phyloP scores from a whole-genome alignment of 1,284 basidiomycete species.

The Puccinia horiana region DNA sequence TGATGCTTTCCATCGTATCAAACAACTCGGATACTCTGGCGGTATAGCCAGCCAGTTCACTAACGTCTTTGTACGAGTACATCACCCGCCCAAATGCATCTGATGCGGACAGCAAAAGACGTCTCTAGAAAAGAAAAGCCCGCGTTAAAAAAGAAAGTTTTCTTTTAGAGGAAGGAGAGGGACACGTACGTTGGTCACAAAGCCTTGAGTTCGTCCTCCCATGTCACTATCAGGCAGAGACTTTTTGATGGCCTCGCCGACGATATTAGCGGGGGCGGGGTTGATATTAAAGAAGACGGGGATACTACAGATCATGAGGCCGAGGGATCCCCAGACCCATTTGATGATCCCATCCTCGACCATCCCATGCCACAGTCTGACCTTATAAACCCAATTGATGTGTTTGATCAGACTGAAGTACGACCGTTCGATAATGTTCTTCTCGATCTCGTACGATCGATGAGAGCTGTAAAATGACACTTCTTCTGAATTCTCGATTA shows the following conservation, averaged over 20 bases:
- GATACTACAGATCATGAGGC: slow-evolving; percentile 87
- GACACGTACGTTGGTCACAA: slow-evolving; percentile 49
- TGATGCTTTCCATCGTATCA: slow-evolving; percentile 87
- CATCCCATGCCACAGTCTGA: slow-evolving; percentile 86
- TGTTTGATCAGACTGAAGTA: slow-evolving; percentile 87
- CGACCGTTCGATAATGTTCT: slow-evolving; percentile 85
- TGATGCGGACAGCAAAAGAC: slow-evolving; percentile 72
- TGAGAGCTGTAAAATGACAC: slow-evolving; percentile 89
- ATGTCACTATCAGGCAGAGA: slow-evolving; percentile 64
- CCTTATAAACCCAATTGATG: slow-evolving; percentile 76
- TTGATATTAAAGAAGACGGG: slow-evolving; percentile 90
- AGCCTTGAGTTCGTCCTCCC: slow-evolving; percentile 81
- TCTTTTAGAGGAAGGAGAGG: background rate
- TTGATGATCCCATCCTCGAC: slow-evolving; percentile 94
- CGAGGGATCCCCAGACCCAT: slow-evolving; percentile 58
- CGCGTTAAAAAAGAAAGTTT: background rate
- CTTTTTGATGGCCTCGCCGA: slow-evolving; percentile 60
- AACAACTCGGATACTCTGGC: slow-evolving; percentile 84
- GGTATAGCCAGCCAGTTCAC: slow-evolving; percentile 93
- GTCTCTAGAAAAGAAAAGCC: slow-evolving; percentile 92
- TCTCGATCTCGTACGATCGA: slow-evolving; percentile 84
- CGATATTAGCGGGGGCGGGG: slow-evolving; percentile 61
- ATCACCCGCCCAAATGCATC: slow-evolving; percentile 70
- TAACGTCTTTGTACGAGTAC: slow-evolving; percentile 73
- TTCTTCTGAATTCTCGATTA: slow-evolving; percentile 91